Base-by-base conservation (phyloP, 805 yeast genomes). In the Candida caryicola region DNA sequence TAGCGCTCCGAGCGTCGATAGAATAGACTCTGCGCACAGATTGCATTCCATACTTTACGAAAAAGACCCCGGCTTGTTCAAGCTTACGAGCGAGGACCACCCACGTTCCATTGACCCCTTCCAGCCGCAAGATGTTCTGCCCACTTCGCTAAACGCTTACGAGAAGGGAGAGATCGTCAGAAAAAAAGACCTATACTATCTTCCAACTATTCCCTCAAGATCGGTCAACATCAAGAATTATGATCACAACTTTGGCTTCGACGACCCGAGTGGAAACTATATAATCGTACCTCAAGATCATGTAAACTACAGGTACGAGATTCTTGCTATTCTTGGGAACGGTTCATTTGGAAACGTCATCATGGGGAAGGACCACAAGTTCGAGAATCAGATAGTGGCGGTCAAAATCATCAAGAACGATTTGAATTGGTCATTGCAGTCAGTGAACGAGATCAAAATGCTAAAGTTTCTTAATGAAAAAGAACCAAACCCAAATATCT, bases 341-440 rank as follows among this genome's bases (percentile, higher is more conserved):
- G 96, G 96, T 5, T 79, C 90, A 30, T 87, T 87, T 65, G 96
- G 96, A 0, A 79, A 77, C 36, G 96, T 88, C 1, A 64, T 84
- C 5, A 69, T 75, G 40, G 82, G 89, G 43, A 56, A 62, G 16
- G 95, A 88, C 60, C 85, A 82, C 52, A 81, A 81, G 51, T 61
- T 61, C 4, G 33, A 27, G 7, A 37, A 38, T 6, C 71, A 77
- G 5, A 38, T 68, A 8, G 83, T 81, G n/a, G 95, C 95, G 0
- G 67, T 88, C 15, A 87, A 87, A 52, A 76, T 87, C 25, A 81
- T 88, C 45, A 80, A 84, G 41, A 85, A 83, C 56, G 81, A 85
- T 36, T 70, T 80, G 41, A 75, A 81, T 41, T 80, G 89, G 79
- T 77, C 85, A 2, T 59, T 83, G 30, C 95, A 88, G 60, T 87